Evolutionary conservation across 164 flowering plant genomes (phyloP).

Genomic region (Liriodendron chinense): DNA sequence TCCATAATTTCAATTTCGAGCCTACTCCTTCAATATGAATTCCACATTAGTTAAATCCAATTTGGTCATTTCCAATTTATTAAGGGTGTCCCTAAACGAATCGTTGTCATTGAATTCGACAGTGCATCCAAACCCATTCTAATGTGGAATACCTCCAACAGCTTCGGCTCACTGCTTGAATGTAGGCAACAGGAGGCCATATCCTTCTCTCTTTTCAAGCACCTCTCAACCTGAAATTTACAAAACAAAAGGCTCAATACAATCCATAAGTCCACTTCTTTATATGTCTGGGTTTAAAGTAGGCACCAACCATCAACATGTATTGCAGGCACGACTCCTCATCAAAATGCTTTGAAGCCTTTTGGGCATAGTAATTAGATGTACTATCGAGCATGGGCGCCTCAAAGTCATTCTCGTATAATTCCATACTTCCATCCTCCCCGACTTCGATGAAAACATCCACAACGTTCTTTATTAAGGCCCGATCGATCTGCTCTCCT

Average conservation of each 20-base stretch:
- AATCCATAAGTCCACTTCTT: background rate
- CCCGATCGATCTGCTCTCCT: slow-evolving; percentile 41
- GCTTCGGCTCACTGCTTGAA: slow-evolving; percentile 35
- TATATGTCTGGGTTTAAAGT: background rate
- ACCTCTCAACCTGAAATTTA: slow-evolving; percentile 41
- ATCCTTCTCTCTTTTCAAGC: slow-evolving; percentile 46
- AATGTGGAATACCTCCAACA: background rate
- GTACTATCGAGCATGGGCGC: slow-evolving; percentile 30
- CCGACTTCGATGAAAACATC: slow-evolving; percentile 42
- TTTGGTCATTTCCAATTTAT: background rate
- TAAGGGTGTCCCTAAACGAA: background rate
- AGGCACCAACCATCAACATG: slow-evolving; percentile 32
- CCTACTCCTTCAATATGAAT: background rate
- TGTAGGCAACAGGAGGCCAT: slow-evolving; percentile 49
- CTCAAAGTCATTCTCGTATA: slow-evolving; percentile 40
- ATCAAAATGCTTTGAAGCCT: slow-evolving; percentile 37
- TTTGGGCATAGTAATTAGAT: slow-evolving; percentile 34
- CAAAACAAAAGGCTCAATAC: background rate
- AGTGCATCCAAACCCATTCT: background rate
- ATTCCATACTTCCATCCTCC: slow-evolving; percentile 17
- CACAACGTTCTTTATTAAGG: slow-evolving; percentile 35
- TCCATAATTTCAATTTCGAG: background rate
- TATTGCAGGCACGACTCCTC: slow-evolving; percentile 41
- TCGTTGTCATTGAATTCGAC: background rate
- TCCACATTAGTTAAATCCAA: background rate